Evolutionary conservation across 2,329 filamentous ascomycete genomes (phyloP), one percentile per base, ranked within the genome.

Genomic region (Metarhizium rileyi): DNA sequence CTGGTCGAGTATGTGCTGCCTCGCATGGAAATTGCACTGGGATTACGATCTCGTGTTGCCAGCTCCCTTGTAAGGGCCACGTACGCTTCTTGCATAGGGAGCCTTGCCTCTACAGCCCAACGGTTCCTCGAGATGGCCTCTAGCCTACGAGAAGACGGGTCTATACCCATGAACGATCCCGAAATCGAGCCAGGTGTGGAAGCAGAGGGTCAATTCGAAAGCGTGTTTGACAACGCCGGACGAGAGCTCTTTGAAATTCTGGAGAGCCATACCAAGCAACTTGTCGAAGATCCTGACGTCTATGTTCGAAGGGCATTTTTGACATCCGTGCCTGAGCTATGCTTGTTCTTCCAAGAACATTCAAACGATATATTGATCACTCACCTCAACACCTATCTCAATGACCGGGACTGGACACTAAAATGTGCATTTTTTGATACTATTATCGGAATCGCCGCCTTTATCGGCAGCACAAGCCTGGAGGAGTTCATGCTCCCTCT

Each of bases 341-440:
- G 93, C 63, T 82, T 96, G 56, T 97, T 98, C 66, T 97, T 98
- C 57, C 90, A 87, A 53, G 78, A 84, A n/a, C 86, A 90, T 61
- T 86, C 91, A 1, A 96, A 94, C 63, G 93, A 98, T 62, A 88
- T 98, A n/a, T 83, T 98, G 16, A 72, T 98, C 22, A 95, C 90
- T 28, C 93, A 98, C 68, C 73, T 98, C 26, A 97, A 97, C 62
- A 98, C 93, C 0, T 98, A 98, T 60, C 71, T 98, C 8, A 98
- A 98, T 57, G 93, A 97, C 59, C 82, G 86, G 40, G 90, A 98
- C 63, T 98, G 93, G 93, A 89, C 89, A 64, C 71, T 98, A 28
- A 96, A 95, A 65, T 96, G 90, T 59, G 90, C 91, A 3, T 97
- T 97, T 63, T 96, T 98, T 60, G 90, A 95, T 61, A 88, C 90